Percentiles rank a stretch among this genome's conserved stretches.
phyloP scores from a whole-genome alignment of 257 asterid species.

The Solanum pimpinellifolium region DNA sequence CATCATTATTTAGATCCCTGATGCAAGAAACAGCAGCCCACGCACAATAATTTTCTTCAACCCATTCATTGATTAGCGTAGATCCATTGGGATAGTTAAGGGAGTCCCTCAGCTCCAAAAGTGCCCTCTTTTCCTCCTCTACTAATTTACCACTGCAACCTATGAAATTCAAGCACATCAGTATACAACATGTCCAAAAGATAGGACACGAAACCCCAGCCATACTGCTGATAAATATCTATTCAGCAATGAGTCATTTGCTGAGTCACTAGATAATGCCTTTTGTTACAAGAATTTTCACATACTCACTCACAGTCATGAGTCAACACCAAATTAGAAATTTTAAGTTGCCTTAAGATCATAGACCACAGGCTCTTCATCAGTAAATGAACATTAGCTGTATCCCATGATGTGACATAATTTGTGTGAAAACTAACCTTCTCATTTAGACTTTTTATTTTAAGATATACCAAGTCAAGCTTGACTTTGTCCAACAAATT shows the following conservation, averaged over 20 bases:
- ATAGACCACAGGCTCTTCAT: background rate
- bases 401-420: background rate
- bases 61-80: background rate
- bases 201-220: background rate
- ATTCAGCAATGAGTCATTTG: background rate
- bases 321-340: background rate
- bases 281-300: background rate
- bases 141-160: background rate
- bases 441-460: background rate
- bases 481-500: background rate
- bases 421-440: background rate
- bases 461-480: background rate
- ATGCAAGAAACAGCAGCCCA: constrained; percentile 2
- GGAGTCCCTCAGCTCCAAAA: background rate
- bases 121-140: background rate
- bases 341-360: background rate
- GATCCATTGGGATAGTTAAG: constrained; percentile 5
- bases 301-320: background rate
- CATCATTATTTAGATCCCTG: background rate
- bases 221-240: background rate
- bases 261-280: background rate
- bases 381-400: background rate
- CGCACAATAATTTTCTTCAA: constrained; percentile 4
- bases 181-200: background rate
- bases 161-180: background rate